phyloP scores from a whole-genome alignment of 495 filamentous ascomycete species.

The Xylaria bambusicola region DNA sequence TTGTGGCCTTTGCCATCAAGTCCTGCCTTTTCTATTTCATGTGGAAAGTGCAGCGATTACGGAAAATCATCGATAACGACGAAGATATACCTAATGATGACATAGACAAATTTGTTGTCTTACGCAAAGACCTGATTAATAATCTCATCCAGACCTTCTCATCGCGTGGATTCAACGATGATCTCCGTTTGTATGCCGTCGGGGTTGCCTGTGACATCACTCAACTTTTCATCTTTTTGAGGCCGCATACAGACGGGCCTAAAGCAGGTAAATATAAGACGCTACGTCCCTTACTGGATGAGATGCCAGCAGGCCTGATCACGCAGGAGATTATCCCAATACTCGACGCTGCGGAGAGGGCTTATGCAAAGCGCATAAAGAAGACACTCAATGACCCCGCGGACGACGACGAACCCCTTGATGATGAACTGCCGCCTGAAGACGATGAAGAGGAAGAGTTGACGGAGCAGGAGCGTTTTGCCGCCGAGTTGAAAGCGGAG shows the following conservation, averaged over 20 bases:
- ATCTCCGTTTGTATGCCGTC: constrained; percentile 73
- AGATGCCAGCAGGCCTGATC: constrained; percentile 57
- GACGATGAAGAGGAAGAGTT: constrained; percentile 62
- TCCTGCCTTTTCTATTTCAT: constrained; percentile 85
- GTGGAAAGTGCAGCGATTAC: constrained; percentile 74
- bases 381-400: constrained; percentile 65
- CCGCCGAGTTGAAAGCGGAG: constrained; percentile 70
- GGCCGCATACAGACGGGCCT: constrained; percentile 39
- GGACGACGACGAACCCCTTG: constrained; percentile 66
- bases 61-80: constrained; percentile 39
- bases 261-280: constrained; percentile 47
- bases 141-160: constrained; percentile 68
- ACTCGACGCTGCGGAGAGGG: constrained; percentile 72
- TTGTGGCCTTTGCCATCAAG: constrained; percentile 71
- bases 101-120: constrained; percentile 58
- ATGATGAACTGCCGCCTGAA: constrained; percentile 58
- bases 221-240: constrained; percentile 75
- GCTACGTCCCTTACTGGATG: constrained; percentile 63
- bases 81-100: constrained; percentile 50
- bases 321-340: constrained; percentile 68
- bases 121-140: constrained; percentile 57
- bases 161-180: constrained; percentile 65
- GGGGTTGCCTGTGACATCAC: constrained; percentile 77
- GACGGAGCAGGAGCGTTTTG: constrained; percentile 54
- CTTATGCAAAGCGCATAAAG: constrained; percentile 68